phyloP scores from a whole-genome alignment of 176 grass and related monocot genomes.

The Guadua angustifolia region DNA sequence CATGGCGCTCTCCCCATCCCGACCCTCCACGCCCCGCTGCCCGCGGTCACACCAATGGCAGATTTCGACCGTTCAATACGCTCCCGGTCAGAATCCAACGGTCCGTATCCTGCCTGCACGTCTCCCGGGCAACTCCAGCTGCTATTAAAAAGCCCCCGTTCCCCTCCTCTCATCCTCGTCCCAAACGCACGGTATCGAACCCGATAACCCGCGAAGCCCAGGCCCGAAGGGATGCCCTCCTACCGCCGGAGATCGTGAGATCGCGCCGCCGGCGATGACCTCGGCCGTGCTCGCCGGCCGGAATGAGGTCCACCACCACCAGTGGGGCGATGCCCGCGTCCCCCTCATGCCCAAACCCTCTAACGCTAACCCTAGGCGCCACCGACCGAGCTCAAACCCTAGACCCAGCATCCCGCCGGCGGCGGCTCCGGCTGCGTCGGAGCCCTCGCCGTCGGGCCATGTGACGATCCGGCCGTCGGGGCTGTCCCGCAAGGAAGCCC shows the following conservation, averaged over 20 bases:
- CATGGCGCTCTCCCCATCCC: background rate
- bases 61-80: rapidly evolving
- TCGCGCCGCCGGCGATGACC: conserved; percentile 63
- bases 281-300: conserved; percentile 75
- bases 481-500: conserved; percentile 55
- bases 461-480: conserved; percentile 48
- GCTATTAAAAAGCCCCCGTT: conserved; percentile 37
- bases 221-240: conserved; percentile 18
- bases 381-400: conserved; percentile 55
- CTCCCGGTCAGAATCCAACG: rapidly evolving
- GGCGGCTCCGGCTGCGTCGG: background rate
- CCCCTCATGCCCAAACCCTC: conserved; percentile 55
- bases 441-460: conserved; percentile 27
- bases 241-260: conserved; percentile 32
- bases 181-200: background rate
- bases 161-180: conserved; percentile 13
- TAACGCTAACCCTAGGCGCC: conserved; percentile 53
- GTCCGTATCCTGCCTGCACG: background rate
- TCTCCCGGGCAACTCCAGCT: background rate
- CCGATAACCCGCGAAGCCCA: conserved; percentile 40
- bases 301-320: conserved; percentile 69
- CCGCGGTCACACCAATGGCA: background rate
- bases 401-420: conserved; percentile 13
- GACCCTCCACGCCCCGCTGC: conserved; percentile 26
- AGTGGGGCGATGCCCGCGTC: conserved; percentile 60